These are phyloP conservation scores for Candida awuae DNA, from an alignment of 805 yeast genomes.

Conservation along the genomic window DNA sequence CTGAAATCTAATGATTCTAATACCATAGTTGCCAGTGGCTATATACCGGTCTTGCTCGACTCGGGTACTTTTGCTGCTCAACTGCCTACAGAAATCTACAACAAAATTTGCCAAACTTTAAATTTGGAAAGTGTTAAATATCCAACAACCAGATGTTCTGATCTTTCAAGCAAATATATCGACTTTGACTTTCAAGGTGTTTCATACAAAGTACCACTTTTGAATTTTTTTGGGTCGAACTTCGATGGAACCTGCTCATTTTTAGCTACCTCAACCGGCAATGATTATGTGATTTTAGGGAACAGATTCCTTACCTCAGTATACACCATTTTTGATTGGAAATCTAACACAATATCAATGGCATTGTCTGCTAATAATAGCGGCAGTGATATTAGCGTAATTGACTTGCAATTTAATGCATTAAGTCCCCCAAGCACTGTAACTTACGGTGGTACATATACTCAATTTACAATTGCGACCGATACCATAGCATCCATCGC, in stretches of 20 bases:
- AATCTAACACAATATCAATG: neutral
- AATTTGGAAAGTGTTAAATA: neutral
- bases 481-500: neutral
- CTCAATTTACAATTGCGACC: neutral
- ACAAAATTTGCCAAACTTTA: neutral
- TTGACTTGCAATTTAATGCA: slow-evolving; percentile 4
- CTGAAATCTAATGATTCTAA: neutral
- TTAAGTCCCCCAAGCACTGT: neutral
- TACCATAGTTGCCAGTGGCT: neutral
- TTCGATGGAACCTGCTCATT: no score
- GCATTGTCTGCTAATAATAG: neutral
- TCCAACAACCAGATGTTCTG: neutral
- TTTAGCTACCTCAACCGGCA: neutral
- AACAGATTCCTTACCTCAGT: neutral
- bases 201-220: neutral
- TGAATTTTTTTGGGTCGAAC: neutral
- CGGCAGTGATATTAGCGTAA: slow-evolving; percentile 31
- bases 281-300: slow-evolving; percentile 6
- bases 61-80: neutral
- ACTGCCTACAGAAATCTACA: neutral
- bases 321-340: neutral
- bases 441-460: slow-evolving; percentile 9
- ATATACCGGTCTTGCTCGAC: neutral
- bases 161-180: neutral
- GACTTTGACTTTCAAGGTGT: neutral